A percentile compares a stretch with the other conserved stretches of the same genome.
phyloP scores from a whole-genome alignment of 2,329 filamentous ascomycete species.

The Colletotrichum cuscutae region DNA sequence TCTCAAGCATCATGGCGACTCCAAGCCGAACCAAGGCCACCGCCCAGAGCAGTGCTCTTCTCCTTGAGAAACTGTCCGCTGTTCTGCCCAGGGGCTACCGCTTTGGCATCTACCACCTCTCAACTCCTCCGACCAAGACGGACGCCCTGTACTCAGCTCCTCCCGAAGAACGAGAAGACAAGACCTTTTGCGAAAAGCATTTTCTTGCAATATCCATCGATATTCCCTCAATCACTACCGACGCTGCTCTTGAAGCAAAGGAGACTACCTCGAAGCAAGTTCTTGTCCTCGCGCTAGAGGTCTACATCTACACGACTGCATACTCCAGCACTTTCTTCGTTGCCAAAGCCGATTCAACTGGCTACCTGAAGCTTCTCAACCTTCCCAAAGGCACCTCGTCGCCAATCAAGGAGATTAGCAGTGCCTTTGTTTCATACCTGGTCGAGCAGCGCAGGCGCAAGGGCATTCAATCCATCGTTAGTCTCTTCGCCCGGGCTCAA shows the following conservation, averaged over 20 bases:
- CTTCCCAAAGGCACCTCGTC: constrained; percentile 73
- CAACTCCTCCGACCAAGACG: constrained; percentile 80
- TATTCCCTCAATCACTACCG: constrained; percentile 35
- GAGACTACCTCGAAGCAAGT: constrained; percentile 56
- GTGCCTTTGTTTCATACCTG: constrained; percentile 81
- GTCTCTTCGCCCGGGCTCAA: constrained; percentile 91
- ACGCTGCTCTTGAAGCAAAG: constrained; percentile 1
- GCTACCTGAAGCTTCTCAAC: constrained; percentile 77
- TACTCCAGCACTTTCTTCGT: constrained; percentile 90
- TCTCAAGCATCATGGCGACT: constrained; percentile 39
- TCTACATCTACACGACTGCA: constrained; percentile 86
- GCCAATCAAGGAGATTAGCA: constrained; percentile 78
- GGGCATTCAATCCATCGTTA: constrained; percentile 78
- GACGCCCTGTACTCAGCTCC: constrained; percentile 83
- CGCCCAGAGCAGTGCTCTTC: constrained; percentile 41
- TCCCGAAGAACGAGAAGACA: constrained; percentile 75
- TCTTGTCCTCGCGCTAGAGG: constrained; percentile 84
- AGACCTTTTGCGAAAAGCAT: constrained; percentile 89
- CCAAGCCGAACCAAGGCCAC: constrained; percentile 20
- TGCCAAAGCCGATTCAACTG: constrained; percentile 96
- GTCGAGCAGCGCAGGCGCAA: constrained; percentile 73
- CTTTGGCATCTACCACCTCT: constrained; percentile 86
- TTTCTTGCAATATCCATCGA: constrained; percentile 68
- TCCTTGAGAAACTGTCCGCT: constrained; percentile 54
- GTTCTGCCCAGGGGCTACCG: constrained; percentile 63